Evolutionary conservation across 179 eudicot species (phyloP), one percentile per base, ranked within the genome.

Genomic region (Patellifolia procumbens): DNA sequence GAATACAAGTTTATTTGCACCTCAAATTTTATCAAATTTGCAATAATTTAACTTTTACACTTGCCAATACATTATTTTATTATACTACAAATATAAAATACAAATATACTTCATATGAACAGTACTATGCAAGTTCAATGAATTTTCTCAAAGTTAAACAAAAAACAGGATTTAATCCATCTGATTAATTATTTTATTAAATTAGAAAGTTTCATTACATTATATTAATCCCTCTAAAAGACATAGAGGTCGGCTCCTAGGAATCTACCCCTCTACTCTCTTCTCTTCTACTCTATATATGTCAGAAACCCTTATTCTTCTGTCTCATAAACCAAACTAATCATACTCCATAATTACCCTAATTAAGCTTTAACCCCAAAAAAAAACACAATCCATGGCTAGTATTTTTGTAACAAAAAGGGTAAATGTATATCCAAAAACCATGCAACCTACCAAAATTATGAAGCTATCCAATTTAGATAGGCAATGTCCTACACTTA

Each of bases 401-500:
- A 77, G 80, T 77, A 68, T 78, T 68, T 77, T 68, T 73, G 78
- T 73, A 68, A 81, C 84, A 43, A 81, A 74, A 77, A 81, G 76
- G 78, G 81, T 81, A 28, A 77, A 77, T 78, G 78, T 81, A 63
- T 74, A 77, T 59, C 84, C 84, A 68, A 81, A 81, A 81, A 68
- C 32, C 43, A 81, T 77, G 75, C 84, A 81, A 68, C 68, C 63
- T 35, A 74, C 78, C 28, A 81, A 77, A 81, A 61, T 77, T 35
- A 51, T 81, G 76, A 81, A 74, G 66, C 81, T 81, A n/a, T 73
- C 84, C 43, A 81, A 81, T 78, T 74, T 81, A n/a, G 84, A 81
- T 81, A 81, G 84, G 78, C 84, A 81, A 62, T 81, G 84, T 66
- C 81, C 84, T 73, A 78, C 84, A 77, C 75, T 77, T n/a, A 77